A percentile compares a stretch with the other conserved stretches of the same genome.
These are phyloP conservation scores for Chrysoporthe puriensis DNA, from an alignment of 2,329 filamentous ascomycete genomes.

Conservation along the genomic window DNA sequence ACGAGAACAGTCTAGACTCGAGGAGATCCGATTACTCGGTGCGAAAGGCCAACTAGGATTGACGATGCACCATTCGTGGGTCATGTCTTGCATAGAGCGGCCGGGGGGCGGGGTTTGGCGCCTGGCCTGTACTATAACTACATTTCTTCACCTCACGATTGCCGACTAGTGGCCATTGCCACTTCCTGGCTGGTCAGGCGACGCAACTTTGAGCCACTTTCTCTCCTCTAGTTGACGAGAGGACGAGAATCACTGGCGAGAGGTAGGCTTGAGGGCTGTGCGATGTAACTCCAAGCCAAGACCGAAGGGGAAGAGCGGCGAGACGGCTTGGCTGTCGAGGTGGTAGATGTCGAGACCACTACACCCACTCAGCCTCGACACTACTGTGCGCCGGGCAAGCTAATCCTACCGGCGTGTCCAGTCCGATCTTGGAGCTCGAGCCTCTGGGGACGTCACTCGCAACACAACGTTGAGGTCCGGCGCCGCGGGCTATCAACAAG, in stretches of 20 bases:
- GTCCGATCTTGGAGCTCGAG: neutral
- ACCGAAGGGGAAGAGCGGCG: neutral
- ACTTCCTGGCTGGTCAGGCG: neutral
- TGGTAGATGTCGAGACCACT: slow-evolving; percentile 9
- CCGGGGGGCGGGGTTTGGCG: neutral
- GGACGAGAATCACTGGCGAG: too few relatives aligned
- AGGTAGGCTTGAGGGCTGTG: neutral
- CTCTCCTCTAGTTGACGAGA: too few relatives aligned
- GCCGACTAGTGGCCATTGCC: neutral
- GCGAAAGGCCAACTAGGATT: neutral
- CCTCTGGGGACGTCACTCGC: neutral
- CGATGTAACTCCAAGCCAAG: neutral
- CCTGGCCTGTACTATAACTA: neutral
- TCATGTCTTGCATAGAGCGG: neutral
- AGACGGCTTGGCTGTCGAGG: neutral
- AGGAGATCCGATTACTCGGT: neutral
- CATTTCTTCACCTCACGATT: neutral
- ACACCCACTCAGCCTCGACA: slow-evolving; percentile 9
- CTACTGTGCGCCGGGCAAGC: neutral
- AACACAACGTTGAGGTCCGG: neutral
- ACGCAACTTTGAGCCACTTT: neutral
- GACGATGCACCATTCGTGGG: neutral
- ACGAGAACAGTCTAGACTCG: too few relatives aligned
- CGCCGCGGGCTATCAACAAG: neutral
- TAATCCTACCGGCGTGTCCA: neutral